Evolutionary conservation across 305 asterid genomes (phyloP).

Genomic region (Fraxinus platypoda): DNA sequence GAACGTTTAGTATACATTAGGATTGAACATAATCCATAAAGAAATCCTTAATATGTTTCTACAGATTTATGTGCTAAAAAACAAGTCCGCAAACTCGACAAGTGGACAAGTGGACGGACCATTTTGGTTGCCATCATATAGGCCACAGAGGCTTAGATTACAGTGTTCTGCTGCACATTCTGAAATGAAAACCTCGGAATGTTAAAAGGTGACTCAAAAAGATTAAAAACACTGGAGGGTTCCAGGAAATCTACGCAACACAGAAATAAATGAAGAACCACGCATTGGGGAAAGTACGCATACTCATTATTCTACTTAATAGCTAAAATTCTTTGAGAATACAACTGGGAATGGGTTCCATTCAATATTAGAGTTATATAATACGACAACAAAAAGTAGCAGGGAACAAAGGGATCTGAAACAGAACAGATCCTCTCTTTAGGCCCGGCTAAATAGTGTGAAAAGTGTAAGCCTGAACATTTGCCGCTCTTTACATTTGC

Average conservation of each 20-base stretch:
- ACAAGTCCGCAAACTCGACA: neutral
- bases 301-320: neutral
- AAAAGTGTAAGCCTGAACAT: constrained; percentile 21
- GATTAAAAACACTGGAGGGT: neutral
- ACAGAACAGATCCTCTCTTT: constrained; percentile 16
- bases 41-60: neutral
- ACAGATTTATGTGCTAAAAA: neutral
- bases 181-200: neutral
- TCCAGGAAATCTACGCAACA: neutral
- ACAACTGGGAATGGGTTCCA: neutral
- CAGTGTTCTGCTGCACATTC: neutral
- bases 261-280: neutral
- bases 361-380: neutral
- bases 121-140: neutral
- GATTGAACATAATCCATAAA: neutral
- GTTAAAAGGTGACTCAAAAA: neutral
- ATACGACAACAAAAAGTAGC: neutral
- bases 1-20: neutral
- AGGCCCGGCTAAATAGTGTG: constrained; percentile 24
- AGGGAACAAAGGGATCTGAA: neutral
- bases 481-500: constrained; percentile 69
- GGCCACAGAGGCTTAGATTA: neutral
- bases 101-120: neutral
- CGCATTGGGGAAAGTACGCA: neutral
- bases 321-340: neutral